phyloP scores from a whole-genome alignment of 2,329 filamentous ascomycete species.

The Diaporthe sp. region DNA sequence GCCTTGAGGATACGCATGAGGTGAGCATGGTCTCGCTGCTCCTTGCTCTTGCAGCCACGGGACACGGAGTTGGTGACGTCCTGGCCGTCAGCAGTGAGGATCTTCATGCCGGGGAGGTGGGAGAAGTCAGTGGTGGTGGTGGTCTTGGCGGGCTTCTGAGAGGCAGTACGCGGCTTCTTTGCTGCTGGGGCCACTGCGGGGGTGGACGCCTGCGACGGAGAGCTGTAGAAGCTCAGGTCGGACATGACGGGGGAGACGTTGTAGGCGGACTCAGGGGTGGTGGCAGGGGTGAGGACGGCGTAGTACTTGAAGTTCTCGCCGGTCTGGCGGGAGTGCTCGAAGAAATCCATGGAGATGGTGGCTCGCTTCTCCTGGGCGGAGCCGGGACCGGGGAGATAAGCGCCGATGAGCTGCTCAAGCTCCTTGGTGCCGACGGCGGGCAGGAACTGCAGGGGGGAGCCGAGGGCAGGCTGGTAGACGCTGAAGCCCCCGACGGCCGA shows the following conservation, averaged over 20 bases:
- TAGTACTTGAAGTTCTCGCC: constrained; percentile 75
- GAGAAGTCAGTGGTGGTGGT: constrained; percentile 59
- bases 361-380: constrained; percentile 72
- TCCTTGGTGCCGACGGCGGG: constrained; percentile 75
- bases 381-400: constrained; percentile 67
- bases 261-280: constrained; percentile 61
- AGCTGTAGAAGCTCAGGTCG: constrained; percentile 61
- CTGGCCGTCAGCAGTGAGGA: constrained; percentile 73
- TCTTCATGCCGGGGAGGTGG: constrained; percentile 74
- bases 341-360: constrained; percentile 71
- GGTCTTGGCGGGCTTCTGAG: constrained; percentile 47
- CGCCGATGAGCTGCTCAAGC: constrained; percentile 71
- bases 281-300: constrained; percentile 58
- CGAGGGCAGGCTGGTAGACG: constrained; percentile 71
- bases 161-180: constrained; percentile 47
- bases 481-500: constrained; percentile 66
- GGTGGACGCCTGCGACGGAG: constrained; percentile 41
- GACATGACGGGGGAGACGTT: constrained; percentile 65
- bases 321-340: constrained; percentile 65
- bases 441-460: constrained; percentile 73
- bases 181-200: constrained; percentile 33
- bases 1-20: constrained; percentile 78
- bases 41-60: constrained; percentile 75
- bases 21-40: constrained; percentile 77
- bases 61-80: constrained; percentile 75